phyloP scores from a whole-genome alignment of 1,284 basidiomycete genomes.

The Boletus mariae region DNA sequence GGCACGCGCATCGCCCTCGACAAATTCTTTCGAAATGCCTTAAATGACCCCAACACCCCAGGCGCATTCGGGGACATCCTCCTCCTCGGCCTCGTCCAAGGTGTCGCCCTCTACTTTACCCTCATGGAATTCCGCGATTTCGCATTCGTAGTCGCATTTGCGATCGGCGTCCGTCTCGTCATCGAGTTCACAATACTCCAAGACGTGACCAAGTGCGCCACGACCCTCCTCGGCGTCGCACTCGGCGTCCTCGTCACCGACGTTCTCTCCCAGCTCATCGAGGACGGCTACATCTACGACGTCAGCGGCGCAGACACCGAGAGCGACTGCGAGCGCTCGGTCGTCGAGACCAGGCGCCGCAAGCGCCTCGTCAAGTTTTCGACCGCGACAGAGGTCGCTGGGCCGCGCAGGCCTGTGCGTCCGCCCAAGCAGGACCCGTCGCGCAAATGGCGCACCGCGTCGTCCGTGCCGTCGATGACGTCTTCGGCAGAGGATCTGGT shows the following conservation, averaged over 20 bases:
- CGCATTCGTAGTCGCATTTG: constrained; percentile 52
- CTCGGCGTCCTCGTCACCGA: constrained; percentile 65
- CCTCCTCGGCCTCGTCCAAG: constrained; percentile 70
- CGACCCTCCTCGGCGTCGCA: constrained; percentile 58
- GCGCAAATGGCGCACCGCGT: constrained; percentile 30
- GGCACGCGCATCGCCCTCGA: constrained; percentile 68
- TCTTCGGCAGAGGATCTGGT: constrained; percentile 59
- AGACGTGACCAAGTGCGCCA: constrained; percentile 50
- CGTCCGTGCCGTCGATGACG: constrained; percentile 40
- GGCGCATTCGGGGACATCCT: constrained; percentile 52
- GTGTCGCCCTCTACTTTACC: constrained; percentile 66
- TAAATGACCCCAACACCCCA: constrained; percentile 33
- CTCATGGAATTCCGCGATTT: constrained; percentile 51
- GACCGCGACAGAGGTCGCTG: constrained; percentile 24
- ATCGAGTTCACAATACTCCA: constrained; percentile 54
- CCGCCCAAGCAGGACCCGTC: constrained; percentile 31
- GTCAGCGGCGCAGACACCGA: constrained; percentile 18
- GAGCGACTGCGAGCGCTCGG: constrained; percentile 17
- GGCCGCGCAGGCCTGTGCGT: constrained; percentile 24
- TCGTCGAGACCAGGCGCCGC: constrained; percentile 24
- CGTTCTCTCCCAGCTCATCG: constrained; percentile 58
- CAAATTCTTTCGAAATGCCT: constrained; percentile 43
- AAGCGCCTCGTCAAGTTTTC: constrained; percentile 34
- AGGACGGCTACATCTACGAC: constrained; percentile 37
- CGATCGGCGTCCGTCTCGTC: constrained; percentile 56